Conservation (phyloP, 2,329 filamentous ascomycete genomes). For the Sporothrix curviconia region DNA sequence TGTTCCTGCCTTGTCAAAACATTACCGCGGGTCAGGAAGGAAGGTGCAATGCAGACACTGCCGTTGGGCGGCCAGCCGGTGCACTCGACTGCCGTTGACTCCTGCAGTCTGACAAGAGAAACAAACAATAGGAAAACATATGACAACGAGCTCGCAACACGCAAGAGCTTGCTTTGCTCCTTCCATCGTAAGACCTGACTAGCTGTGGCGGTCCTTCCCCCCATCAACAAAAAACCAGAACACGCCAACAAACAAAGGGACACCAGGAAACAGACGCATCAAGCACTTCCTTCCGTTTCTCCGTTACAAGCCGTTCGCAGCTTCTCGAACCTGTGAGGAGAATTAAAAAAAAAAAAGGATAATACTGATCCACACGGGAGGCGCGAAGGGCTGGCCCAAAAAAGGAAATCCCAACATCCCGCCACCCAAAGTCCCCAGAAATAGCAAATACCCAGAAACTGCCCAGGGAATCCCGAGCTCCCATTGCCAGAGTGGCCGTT, state of each 20-base stretch:
- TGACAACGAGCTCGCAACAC: neutral
- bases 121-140: constrained; percentile 1
- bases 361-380: constrained; percentile 7
- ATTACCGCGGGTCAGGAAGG: neutral
- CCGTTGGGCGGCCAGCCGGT: neutral
- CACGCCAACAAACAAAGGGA: constrained; percentile 5
- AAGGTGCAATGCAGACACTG: neutral
- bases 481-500: neutral
- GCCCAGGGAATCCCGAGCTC: constrained; percentile 1
- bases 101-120: no score
- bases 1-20: neutral
- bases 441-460: neutral
- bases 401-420: constrained; percentile 15
- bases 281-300: neutral
- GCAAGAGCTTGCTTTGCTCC: neutral
- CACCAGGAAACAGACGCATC: neutral
- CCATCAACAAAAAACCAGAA: neutral
- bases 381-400: constrained; percentile 4
- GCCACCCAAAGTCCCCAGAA: neutral
- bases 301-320: neutral
- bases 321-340: neutral
- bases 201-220: neutral
- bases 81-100: neutral
- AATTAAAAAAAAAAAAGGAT: neutral
- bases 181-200: neutral